Percentiles rank a stretch among this genome's conserved stretches.
Conservation (phyloP, 345 rosid genomes). For the Firmiana major region DNA sequence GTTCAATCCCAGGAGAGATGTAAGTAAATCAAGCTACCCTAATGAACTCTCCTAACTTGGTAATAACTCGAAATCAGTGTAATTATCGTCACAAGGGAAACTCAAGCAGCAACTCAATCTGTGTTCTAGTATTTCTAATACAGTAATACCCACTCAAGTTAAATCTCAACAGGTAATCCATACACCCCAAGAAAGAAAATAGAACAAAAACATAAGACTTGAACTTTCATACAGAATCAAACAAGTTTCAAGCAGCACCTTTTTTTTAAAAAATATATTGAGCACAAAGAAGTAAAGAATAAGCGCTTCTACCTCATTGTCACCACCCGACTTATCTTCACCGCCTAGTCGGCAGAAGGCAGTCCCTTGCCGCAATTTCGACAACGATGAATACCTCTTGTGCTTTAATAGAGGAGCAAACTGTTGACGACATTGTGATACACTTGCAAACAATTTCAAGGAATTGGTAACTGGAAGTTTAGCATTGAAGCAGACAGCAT, state of each 20-base stretch:
- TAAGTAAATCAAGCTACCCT: not conserved
- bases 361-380: not conserved
- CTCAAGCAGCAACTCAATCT: not conserved
- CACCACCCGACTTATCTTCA: not conserved
- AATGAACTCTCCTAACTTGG: not conserved
- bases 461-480: not conserved
- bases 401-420: slow-evolving; percentile 8
- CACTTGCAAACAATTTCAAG: not conserved
- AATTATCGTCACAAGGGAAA: not conserved
- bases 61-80: not conserved
- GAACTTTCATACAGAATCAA: not conserved
- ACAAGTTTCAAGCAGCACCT: not conserved
- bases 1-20: not conserved
- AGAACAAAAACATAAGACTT: not conserved
- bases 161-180: not conserved
- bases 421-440: not conserved
- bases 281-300: not conserved
- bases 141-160: not conserved
- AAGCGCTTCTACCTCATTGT: not conserved
- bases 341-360: not conserved
- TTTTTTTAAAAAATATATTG: not conserved
- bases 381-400: not conserved
- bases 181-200: too few relatives aligned
- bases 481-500: not conserved
- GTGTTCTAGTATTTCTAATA: not conserved